Evolutionary conservation across 805 yeast genomes (phyloP), one percentile per base, ranked within the genome.

Genomic region (Priceomyces carsonii): DNA sequence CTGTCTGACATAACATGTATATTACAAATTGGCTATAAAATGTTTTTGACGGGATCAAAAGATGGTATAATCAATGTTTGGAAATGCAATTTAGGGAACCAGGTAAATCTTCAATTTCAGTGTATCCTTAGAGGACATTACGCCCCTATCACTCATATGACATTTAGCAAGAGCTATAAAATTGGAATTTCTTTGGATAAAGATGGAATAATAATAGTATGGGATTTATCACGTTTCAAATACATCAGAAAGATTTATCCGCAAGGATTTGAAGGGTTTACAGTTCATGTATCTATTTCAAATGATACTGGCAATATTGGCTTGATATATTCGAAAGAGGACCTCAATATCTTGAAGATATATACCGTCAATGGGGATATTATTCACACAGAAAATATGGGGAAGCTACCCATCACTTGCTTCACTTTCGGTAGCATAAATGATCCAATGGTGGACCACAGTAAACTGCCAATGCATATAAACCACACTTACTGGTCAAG

Each of bases 11-110:
- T 77, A 10, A 60, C 73, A 0, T 33, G 50, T n/a, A 35, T 75
- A 6, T 50, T 66, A 18, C 66, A 70, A 21, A 47, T 75, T 19
- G 73, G 75, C 1, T 55, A 62, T 36, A 59, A 61, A 33, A 50
- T 57, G 24, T 65, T 79, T 40, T 38, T 76, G 8, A 65, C 79
- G 2, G 82, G 80, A 0, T 62, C 81, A 7, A 57, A 59, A 8
- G 80, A 73, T 50, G 91, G 91, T 1, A 59, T 77, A 1, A 69
- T 86, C 9, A 76, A 78, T 43, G 61, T 78, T 8, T 78, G 90
- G 81, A 70, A 60, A 34, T 71, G 72, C 43, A 51, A 61, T 10
- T 48, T 58, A 17, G 51, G 57, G 24, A 48, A 59, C 3, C 40
- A 22, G 3, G 26, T 43, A 8, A 51, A 45, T 47, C 57, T 75